Percentiles rank a stretch among this genome's conserved stretches.
phyloP scores from a whole-genome alignment of 495 filamentous ascomycete species.

The Amorphotheca resinae region DNA sequence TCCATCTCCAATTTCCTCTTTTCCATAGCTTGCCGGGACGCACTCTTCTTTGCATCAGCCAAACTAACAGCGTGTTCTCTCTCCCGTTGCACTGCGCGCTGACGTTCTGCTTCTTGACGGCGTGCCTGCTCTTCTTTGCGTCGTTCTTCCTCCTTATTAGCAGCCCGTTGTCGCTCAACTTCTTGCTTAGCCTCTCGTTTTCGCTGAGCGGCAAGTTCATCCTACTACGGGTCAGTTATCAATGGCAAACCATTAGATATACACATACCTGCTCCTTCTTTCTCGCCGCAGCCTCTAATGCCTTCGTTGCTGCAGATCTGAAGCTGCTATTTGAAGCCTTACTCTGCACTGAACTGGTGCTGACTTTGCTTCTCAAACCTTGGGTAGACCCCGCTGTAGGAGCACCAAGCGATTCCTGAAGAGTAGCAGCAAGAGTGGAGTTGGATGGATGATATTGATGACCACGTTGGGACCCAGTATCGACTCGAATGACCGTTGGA shows the following conservation, averaged over 20 bases:
- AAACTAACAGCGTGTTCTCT: constrained; percentile 18
- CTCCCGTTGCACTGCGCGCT: constrained; percentile 37
- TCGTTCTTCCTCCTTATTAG: constrained; percentile 43
- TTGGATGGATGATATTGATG: constrained; percentile 45
- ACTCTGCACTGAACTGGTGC: constrained; percentile 53
- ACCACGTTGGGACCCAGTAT: constrained; percentile 50
- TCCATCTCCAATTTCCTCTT: constrained; percentile 54
- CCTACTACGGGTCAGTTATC: constrained; percentile 27
- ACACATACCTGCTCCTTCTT: constrained; percentile 51
- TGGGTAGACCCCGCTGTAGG: constrained; percentile 25
- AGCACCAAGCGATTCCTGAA: constrained; percentile 45
- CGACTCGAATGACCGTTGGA: constrained; percentile 68
- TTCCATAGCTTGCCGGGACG: constrained; percentile 55
- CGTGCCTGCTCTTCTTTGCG: constrained; percentile 36
- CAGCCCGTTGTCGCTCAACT: constrained; percentile 60
- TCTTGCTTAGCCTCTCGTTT: constrained; percentile 69
- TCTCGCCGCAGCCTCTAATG: constrained; percentile 50
- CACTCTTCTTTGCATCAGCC: constrained; percentile 49
- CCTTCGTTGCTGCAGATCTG: constrained; percentile 60
- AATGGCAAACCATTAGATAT: not conserved
- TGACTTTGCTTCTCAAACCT: constrained; percentile 47
- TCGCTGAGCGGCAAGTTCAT: constrained; percentile 65
- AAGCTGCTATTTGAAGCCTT: constrained; percentile 53
- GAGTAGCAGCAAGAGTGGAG: constrained; percentile 39
- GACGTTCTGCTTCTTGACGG: constrained; percentile 34